Base-by-base conservation (phyloP, 371 early-diverging fungal species). In the Mucor mucedo region DNA sequence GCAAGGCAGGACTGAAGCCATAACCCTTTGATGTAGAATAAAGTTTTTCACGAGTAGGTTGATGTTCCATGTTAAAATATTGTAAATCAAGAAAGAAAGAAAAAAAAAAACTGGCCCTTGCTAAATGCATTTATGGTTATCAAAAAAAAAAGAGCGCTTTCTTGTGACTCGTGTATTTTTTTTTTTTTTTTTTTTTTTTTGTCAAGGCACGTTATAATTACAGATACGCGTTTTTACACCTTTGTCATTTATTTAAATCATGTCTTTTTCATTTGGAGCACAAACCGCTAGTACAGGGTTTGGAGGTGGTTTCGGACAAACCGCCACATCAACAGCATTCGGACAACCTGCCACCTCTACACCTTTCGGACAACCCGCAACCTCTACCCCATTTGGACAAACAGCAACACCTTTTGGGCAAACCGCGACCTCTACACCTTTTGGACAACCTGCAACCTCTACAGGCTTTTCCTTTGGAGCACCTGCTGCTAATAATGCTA, bases 1-100 rank as follows among this genome's bases (percentile, higher is more conserved):
- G 70, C 52, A 85, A 67, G 16, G 85, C 85, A 61, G 83, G 84
- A 4, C 77, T 78, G 41, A 82, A 83, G 5, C 80, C 78, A 48
- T 79, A 80, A 33, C 79, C 79, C 55, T 79, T 80, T 11, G 77
- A 62, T 35, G 69, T 67, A n/a, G 83, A 73, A 42, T 82, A 82
- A 35, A 79, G 66, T 45, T 75, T 81, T 65, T 81, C 79, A 63
- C 80, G 69, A 40, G 65, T 68, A 54, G 71, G 67, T 21, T 65
- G 70, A 39, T 58, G 62, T 39, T 65, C 62, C 70, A 70, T 70
- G 58, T 5, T 60, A 5, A 21, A 5, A 4, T 29, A 2, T 32
- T 11, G 38, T 11, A n/a, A 8, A 21, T 39, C 28, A 16, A 9
- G n/a, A 48, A 30, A 16, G 7, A 65, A 38, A 53, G 50, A 48